Evolutionary conservation across 495 filamentous ascomycete genomes (phyloP).

Genomic region (Chaetomium tenue): DNA sequence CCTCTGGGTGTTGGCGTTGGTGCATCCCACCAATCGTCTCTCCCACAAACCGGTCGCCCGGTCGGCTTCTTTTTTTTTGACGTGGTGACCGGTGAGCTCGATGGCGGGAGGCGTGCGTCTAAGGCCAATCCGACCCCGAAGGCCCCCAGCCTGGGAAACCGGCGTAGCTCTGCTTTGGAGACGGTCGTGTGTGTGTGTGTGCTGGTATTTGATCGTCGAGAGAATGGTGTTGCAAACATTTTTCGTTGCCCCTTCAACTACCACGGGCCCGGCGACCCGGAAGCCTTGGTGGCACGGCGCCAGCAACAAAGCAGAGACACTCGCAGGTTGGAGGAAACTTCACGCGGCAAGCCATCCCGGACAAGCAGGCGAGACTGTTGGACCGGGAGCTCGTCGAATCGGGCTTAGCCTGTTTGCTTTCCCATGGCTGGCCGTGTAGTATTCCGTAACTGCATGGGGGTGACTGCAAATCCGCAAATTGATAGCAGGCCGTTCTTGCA

Average conservation of each 20-base stretch:
- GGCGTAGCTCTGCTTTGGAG: background rate
- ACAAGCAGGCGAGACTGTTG: background rate
- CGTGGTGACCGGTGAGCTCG: conserved; percentile 29
- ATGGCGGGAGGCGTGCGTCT: background rate
- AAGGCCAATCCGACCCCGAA: conserved; percentile 11
- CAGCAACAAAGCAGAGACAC: background rate
- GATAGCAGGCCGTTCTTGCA: conserved; percentile 1
- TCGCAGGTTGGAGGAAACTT: background rate
- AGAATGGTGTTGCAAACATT: background rate
- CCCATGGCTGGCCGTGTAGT: background rate
- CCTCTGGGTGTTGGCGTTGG: conserved; percentile 23
- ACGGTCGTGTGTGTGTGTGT: background rate
- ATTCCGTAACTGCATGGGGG: background rate
- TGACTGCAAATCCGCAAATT: background rate
- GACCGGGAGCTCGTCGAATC: conserved; percentile 3
- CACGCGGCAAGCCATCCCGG: too few species aligned
- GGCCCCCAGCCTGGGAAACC: background rate
- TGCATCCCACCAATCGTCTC: conserved; percentile 33
- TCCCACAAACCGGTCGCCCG: conserved; percentile 2
- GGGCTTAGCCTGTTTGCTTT: background rate
- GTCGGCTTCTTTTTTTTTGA: conserved; percentile 12
- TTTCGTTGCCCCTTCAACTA: background rate
- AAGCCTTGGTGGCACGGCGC: conserved; percentile 1
- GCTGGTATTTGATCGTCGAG: background rate
- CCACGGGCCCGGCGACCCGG: conserved; percentile 8